A percentile compares a stretch with the other conserved stretches of the same genome.
Evolutionary conservation across 2,329 filamentous ascomycete species (phyloP).

Genomic region (Apiospora aurea): DNA sequence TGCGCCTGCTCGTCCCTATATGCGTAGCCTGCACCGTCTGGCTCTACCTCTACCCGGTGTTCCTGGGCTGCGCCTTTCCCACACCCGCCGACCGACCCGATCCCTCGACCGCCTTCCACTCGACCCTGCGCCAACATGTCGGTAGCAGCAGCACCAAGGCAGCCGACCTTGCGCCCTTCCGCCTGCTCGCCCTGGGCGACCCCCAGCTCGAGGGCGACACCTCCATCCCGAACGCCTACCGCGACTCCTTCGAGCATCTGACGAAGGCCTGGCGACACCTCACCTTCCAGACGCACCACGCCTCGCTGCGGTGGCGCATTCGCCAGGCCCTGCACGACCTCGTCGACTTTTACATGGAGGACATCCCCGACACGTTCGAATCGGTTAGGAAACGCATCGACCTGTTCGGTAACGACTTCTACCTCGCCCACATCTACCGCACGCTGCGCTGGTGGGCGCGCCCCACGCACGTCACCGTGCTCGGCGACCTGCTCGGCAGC

Average conservation of each 20-base stretch:
- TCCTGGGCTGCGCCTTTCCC: conserved; percentile 84
- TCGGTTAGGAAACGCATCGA: conserved; percentile 82
- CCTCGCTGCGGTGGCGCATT: conserved; percentile 58
- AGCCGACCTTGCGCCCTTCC: conserved; percentile 71
- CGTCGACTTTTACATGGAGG: conserved; percentile 68
- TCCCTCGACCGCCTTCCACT: conserved; percentile 43
- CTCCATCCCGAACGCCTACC: conserved; percentile 70
- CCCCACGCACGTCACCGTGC: conserved; percentile 86
- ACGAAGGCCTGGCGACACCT: conserved; percentile 54
- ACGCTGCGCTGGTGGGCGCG: conserved; percentile 82
- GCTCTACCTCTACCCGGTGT: conserved; percentile 86
- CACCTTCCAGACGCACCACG: conserved; percentile 54
- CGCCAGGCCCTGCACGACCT: conserved; percentile 63
- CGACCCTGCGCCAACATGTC: conserved; percentile 46
- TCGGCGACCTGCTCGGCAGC: conserved; percentile 91
- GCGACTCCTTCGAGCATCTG: conserved; percentile 62
- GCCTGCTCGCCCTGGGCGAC: conserved; percentile 87
- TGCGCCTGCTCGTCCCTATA: conserved; percentile 67
- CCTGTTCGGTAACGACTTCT: conserved; percentile 91
- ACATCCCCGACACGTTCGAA: conserved; percentile 71
- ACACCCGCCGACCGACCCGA: conserved; percentile 42
- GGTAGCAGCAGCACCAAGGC: conserved; percentile 34
- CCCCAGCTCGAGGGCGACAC: conserved; percentile 94
- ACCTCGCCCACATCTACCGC: conserved; percentile 91
- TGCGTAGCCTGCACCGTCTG: conserved; percentile 76